phyloP scores from a whole-genome alignment of 192 early-diverging fungal species.

The Linnemannia schmuckeri region DNA sequence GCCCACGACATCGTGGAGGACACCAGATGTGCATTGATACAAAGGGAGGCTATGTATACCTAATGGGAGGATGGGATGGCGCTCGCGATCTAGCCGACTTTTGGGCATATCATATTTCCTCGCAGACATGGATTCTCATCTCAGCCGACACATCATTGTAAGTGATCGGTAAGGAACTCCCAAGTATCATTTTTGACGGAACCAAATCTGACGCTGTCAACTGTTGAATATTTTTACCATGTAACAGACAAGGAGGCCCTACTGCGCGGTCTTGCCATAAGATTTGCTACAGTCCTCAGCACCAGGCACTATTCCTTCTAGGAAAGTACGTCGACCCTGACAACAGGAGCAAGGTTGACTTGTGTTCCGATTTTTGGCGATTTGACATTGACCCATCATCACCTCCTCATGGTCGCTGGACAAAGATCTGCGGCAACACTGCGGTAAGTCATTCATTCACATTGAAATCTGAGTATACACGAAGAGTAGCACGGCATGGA shows the following conservation, averaged over 20 bases:
- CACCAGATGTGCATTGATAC: slow-evolving; percentile 97
- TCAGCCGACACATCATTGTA: slow-evolving; percentile 81
- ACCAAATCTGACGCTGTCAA: not conserved
- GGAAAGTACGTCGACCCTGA: slow-evolving; percentile 92
- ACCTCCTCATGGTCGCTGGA: slow-evolving; percentile 70
- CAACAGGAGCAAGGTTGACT: slow-evolving; percentile 70
- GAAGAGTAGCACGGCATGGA: not conserved
- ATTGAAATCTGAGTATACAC: not conserved
- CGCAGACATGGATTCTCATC: slow-evolving; percentile 80
- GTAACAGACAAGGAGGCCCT: slow-evolving; percentile 83
- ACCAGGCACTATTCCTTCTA: slow-evolving; percentile 82
- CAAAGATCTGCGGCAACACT: slow-evolving; percentile 82
- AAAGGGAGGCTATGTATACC: slow-evolving; percentile 75
- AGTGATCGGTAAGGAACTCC: not conserved
- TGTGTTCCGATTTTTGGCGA: slow-evolving; percentile 91
- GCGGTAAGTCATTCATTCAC: slow-evolving; percentile 59
- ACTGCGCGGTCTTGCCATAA: slow-evolving; percentile 92
- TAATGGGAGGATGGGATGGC: slow-evolving; percentile 98
- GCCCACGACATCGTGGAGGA: slow-evolving; percentile 85
- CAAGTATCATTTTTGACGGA: not conserved
- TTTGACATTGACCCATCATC: slow-evolving; percentile 77
- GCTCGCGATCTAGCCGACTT: slow-evolving; percentile 88
- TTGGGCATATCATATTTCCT: slow-evolving; percentile 81
- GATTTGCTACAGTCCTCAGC: slow-evolving; percentile 87
- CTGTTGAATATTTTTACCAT: not conserved